Evolutionary conservation across 305 asterid genomes (phyloP).

Genomic region (Fraxinus angustifolia): DNA sequence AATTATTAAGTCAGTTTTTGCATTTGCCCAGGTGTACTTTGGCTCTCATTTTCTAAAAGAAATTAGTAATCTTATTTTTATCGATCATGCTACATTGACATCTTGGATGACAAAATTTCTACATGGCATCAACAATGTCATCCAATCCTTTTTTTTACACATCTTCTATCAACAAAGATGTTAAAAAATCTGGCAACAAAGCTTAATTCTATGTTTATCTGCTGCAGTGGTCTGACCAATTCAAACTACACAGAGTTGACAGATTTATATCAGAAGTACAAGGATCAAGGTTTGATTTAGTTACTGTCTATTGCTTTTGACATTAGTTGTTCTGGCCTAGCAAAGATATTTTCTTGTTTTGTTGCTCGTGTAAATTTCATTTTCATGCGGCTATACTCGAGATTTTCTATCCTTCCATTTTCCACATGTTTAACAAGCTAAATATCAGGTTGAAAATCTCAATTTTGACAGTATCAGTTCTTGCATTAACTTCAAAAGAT

Average conservation of each 20-base stretch:
- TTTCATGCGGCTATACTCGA: background rate
- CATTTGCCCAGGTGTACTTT: background rate
- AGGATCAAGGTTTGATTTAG: slow-evolving; percentile 36
- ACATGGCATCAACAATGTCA: too few relatives aligned
- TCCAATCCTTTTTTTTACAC: too few relatives aligned
- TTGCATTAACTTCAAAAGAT: background rate
- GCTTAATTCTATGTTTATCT: background rate
- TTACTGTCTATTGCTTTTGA: background rate
- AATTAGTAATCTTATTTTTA: background rate
- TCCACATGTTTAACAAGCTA: background rate
- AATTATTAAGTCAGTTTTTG: background rate
- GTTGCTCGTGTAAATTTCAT: background rate
- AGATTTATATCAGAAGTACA: slow-evolving; percentile 35
- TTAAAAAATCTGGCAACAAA: too few relatives aligned
- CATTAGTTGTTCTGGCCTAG: background rate
- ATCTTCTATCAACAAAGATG: too few relatives aligned
- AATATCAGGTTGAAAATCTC: background rate
- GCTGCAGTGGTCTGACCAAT: slow-evolving; percentile 49
- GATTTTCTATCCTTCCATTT: background rate
- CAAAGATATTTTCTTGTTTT: background rate
- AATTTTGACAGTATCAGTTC: background rate
- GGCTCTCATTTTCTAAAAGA: background rate
- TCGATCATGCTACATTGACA: too few relatives aligned
- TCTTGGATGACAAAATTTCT: too few relatives aligned
- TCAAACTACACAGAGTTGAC: slow-evolving; percentile 44